Base-by-base conservation (phyloP, 148 eudicot genomes). In the Beta vulgaris region DNA sequence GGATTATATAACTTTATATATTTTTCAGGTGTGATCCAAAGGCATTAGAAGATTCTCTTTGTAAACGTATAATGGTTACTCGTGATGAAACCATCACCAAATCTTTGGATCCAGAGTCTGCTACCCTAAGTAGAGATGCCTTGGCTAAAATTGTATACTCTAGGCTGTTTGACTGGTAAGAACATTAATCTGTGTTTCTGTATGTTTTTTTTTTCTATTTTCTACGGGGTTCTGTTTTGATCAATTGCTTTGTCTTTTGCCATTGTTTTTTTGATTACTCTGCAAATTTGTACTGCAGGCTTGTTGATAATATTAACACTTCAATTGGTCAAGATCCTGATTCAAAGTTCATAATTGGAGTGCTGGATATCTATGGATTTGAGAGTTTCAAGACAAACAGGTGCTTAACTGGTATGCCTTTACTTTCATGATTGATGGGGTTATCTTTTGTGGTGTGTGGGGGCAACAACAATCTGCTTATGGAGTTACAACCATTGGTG, bases 381-480 rank as follows among this genome's bases (percentile, higher is more conserved):
- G 99, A 95, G 86, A 95, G 99, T 87, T 95, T 95, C 92, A 95
- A 95, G 90, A 92, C 91, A 83, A 95, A 95, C 94, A 95, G 99
- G 99, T 95, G 91, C 91, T 83, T 89, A 77, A 74, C 77, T 66
- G 78, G 85, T 84, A 80, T 69, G 84, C 88, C 86, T 82, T 86
- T 76, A 73, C 73, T 76, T 73, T 72, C n/a, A 78, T 82, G 64
- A 49, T 73, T 81, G 77, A 43, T 78, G 68, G 75, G 76, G 68
- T 71, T 31, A 46, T 48, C 46, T 65, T 28, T 60, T 60, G 16
- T 55, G 29, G 42, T 61, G 58, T 40, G 58, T 40, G 15, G 9
- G 72, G 72, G n/a, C 55, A 44, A 18, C 40, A 53, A 32, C 42
- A 57, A 42, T 42, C 40, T 28, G 48, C 66, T 28, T 42, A 21